A percentile compares a stretch with the other conserved stretches of the same genome.
phyloP scores from a whole-genome alignment of 2,329 filamentous ascomycete species.

The Waltergamsia citrina region DNA sequence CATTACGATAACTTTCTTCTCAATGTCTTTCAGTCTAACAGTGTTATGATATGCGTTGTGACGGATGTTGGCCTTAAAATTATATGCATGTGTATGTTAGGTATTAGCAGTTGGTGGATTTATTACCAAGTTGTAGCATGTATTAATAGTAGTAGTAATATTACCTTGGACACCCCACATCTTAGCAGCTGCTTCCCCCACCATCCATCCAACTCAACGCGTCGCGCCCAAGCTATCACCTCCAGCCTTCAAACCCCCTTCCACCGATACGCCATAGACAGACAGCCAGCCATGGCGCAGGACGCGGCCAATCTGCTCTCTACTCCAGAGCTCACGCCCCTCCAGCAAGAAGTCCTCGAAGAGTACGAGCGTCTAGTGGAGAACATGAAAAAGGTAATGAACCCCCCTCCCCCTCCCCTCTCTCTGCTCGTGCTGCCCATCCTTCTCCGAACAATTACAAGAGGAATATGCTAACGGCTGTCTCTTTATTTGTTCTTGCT shows the following conservation, averaged over 20 bases:
- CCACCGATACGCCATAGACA: neutral
- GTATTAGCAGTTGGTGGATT: too few species aligned
- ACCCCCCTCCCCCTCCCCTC: neutral
- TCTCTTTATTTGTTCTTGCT: slow-evolving; percentile 6
- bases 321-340: slow-evolving; percentile 56
- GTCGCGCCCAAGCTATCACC: neutral
- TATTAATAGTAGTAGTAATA: too few species aligned
- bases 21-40: too few species aligned
- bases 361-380: slow-evolving; percentile 82
- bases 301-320: slow-evolving; percentile 18
- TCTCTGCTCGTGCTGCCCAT: neutral
- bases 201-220: neutral
- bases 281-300: neutral
- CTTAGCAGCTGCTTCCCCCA: neutral
- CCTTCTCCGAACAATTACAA: too few species aligned
- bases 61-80: too few species aligned
- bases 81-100: too few species aligned
- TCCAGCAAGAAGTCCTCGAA: slow-evolving; percentile 90
- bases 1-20: too few species aligned
- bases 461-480: neutral
- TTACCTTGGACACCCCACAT: too few species aligned
- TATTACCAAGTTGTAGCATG: too few species aligned
- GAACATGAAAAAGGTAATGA: slow-evolving; percentile 78
- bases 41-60: too few species aligned
- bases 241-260: neutral